Conservation (phyloP, 73 alveolate species). For the Tetrahymena thermophila region DNA sequence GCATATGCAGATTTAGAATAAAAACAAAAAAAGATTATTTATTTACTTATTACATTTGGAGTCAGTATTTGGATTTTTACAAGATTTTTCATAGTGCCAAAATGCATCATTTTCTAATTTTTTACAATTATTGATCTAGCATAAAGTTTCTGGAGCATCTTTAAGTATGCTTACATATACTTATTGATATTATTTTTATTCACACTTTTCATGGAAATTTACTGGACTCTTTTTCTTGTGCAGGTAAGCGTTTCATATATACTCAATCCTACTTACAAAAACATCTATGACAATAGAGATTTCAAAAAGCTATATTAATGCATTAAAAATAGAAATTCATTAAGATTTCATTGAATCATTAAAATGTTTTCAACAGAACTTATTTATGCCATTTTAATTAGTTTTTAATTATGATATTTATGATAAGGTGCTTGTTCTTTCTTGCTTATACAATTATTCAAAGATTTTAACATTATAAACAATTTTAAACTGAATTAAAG, state of each 20-base stretch:
- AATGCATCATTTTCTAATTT: background rate
- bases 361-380: background rate
- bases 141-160: background rate
- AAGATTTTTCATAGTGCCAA: background rate
- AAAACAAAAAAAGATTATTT: background rate
- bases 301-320: background rate
- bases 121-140: background rate
- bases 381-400: too few relatives aligned
- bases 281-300: background rate
- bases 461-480: too few relatives aligned
- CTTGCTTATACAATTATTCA: too few relatives aligned
- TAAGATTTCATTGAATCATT: background rate
- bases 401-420: too few relatives aligned
- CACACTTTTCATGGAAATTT: background rate
- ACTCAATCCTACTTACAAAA: background rate
- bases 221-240: background rate
- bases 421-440: too few relatives aligned
- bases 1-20: slow-evolving; percentile 1
- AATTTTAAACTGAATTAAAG: too few relatives aligned
- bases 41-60: background rate
- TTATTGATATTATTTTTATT: background rate
- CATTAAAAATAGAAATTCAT: background rate
- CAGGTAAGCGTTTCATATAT: background rate
- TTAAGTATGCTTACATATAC: background rate
- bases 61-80: background rate